Base-by-base conservation (phyloP, 768 basidiomycete genomes). In the Boletus reticuloceps region DNA sequence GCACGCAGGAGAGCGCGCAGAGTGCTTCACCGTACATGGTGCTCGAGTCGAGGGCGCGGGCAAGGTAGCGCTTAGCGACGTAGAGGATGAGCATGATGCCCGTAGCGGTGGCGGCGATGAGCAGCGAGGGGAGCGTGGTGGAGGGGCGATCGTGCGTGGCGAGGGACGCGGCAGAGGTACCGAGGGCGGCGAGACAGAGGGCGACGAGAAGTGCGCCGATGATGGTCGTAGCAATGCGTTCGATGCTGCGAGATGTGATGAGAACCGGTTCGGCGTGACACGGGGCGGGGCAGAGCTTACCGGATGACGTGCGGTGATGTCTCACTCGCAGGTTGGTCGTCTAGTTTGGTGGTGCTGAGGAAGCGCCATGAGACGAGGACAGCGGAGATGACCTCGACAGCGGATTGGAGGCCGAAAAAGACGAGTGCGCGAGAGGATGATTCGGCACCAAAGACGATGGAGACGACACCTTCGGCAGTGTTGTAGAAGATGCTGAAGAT, bases 371-470 rank as follows among this genome's bases (percentile, higher is more conserved):
- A 56, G 27, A 79, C 79, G 12, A 80, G 67, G 44, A 65, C 29
- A 3, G 77, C 71, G 16, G 79, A 79, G 46, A 75, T 64, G 34
- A 79, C 78, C 55, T 80, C 79, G 38, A 79, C 74, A 7, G 61
- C 76, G 0, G 79, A 79, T 40, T 80, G 79, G 17, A 80, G 71
- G 2, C 79, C 79, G 44, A 74, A 79, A 64, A 80, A 79, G 32
- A 80, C 65, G 39, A 80, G 72, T 8, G 77, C 69, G 69, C 2
- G 70, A 0, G 78, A 80, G 8, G 71, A 69, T 8, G 75, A 73
- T 40, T 79, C 76, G 43, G 71, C 69, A 1, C 79, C 77, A 40
- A 78, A 75, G 27, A 72, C 68, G 44, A 80, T 70, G 11, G 77
- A 78, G 13, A 80, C 43, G 1, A 67, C 72, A 10, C 79, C 79